Conservation (phyloP, 176 grass and related monocot species). For the Pontederia crassipes region DNA sequence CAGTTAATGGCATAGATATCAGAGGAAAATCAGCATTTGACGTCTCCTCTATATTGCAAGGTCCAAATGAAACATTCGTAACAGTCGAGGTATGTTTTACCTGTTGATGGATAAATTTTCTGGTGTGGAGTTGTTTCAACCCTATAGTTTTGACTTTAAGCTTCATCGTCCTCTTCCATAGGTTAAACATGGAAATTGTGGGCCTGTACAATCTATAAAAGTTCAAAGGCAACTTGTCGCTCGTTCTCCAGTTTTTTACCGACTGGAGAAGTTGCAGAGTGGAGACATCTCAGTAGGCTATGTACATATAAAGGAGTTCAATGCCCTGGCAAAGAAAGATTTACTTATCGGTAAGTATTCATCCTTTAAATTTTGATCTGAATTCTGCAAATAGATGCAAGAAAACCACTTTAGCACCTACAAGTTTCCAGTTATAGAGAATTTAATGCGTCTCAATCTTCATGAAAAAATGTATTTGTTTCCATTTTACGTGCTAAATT, state of each 20-base stretch:
- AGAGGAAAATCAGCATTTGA: conserved; percentile 88
- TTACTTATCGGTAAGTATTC: conserved; percentile 75
- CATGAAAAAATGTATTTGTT: too few relatives aligned
- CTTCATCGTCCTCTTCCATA: conserved; percentile 28
- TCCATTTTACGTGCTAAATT: too few relatives aligned
- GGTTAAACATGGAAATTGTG: conserved; percentile 89
- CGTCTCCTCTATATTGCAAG: conserved; percentile 81
- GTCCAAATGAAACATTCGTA: conserved; percentile 90
- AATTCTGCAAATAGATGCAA: background rate
- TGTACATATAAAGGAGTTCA: conserved; percentile 94
- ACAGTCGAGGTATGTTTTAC: conserved; percentile 55
- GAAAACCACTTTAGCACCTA: too few relatives aligned
- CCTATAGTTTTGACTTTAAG: conserved; percentile 15
- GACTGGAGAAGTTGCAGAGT: conserved; percentile 69
- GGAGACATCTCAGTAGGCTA: conserved; percentile 70
- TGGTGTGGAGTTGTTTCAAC: background rate
- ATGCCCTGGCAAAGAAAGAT: conserved; percentile 96
- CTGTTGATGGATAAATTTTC: background rate
- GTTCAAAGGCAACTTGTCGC: conserved; percentile 84
- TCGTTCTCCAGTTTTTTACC: conserved; percentile 74
- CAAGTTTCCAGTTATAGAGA: too few relatives aligned
- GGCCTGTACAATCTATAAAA: conserved; percentile 73
- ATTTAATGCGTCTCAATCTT: too few relatives aligned
- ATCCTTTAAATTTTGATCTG: conserved; percentile 26
- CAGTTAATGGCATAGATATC: conserved; percentile 70